Evolutionary conservation across 1,284 basidiomycete species (phyloP), one percentile per base, ranked within the genome.

Genomic region (Ustilago sp.): DNA sequence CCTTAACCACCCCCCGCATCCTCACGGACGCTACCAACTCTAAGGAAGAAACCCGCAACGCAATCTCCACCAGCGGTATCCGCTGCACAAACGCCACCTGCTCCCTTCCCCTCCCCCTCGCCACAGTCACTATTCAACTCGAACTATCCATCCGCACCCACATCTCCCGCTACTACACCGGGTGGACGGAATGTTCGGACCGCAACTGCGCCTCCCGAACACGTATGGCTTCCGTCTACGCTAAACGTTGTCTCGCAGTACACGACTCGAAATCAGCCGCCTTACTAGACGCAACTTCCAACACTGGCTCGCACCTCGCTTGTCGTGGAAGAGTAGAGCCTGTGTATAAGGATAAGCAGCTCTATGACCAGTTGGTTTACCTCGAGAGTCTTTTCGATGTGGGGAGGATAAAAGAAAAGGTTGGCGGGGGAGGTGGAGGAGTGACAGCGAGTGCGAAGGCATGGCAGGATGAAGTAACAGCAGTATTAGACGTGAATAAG

Each of bases 201-300:
- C 88, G 90, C 35, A 92, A 91, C 2, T 99, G 97, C 85, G 90
- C 90, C 9, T 90, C 91, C 63, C 89, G 91, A 23, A 95, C 95
- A n/a, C 89, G 95, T 31, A 92, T 91, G 89, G 94, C 97, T 91
- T 89, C 93, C 48, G 94, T 98, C 0, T 97, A 95, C 86, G 94
- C 94, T 8, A 90, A 91, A 51, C 78, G 82, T 4, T 86, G 84
- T 62, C 52, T 84, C 17, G 82, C 77, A 15, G 38, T 73, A n/a
- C 69, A 72, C 66, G 74, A 77, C 34, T 45, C 63, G 15, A 72
- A 68, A 38, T 62, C 66, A 13, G 66, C 65, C 6, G 55, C 65
- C 2, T 39, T 68, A 5, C 61, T 68, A 23, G 68, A 71, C 12
- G 61, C 59, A 6, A 64, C 74, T 1, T 52, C 68, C 15, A 53